Percentiles rank a stretch among this genome's conserved stretches.
These are phyloP conservation scores for Hydnomerulius pinastri DNA, from an alignment of 768 basidiomycete species.

Conservation along the genomic window DNA sequence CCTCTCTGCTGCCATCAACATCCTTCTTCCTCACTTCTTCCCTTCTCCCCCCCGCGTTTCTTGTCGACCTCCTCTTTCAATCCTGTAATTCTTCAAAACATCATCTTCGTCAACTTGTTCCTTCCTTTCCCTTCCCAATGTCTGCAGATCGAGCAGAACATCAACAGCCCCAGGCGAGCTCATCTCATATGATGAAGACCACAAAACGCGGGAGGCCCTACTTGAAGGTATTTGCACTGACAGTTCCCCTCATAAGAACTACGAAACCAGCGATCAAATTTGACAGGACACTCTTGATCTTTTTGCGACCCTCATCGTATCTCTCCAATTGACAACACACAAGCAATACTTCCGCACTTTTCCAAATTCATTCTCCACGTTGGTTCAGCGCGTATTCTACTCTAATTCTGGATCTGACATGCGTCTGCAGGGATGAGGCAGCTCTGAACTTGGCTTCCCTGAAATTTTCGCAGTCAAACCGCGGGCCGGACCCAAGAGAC, in stretches of 20 bases:
- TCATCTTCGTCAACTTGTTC: constrained; percentile 6
- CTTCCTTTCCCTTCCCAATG: constrained; percentile 34
- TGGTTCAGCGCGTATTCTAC: constrained; percentile 33
- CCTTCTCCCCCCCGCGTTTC: constrained; percentile 34
- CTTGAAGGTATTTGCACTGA: constrained; percentile 65
- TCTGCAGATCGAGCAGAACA: constrained; percentile 40
- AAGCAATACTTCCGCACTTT: constrained; percentile 97
- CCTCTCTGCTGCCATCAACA: constrained; percentile 21
- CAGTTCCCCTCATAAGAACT: constrained; percentile 9
- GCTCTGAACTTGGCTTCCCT: constrained; percentile 90
- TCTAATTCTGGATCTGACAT: constrained; percentile 11
- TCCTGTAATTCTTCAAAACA: constrained; percentile 26
- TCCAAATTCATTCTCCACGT: constrained; percentile 96
- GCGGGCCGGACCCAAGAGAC: constrained; percentile 97
- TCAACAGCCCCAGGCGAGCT: constrained; percentile 55
- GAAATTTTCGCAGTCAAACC: constrained; percentile 99
- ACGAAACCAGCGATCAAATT: not conserved
- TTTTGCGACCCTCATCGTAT: constrained; percentile 95
- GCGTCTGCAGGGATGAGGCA: constrained; percentile 81
- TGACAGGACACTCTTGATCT: constrained; percentile 94
- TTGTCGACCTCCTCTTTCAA: constrained; percentile 19
- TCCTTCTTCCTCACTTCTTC: constrained; percentile 31
- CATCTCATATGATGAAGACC: constrained; percentile 98
- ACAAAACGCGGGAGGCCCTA: constrained; percentile 94
- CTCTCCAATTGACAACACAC: constrained; percentile 83